Base-by-base conservation (phyloP, 345 rosid genomes). In the Gynandropsis gynandra region DNA sequence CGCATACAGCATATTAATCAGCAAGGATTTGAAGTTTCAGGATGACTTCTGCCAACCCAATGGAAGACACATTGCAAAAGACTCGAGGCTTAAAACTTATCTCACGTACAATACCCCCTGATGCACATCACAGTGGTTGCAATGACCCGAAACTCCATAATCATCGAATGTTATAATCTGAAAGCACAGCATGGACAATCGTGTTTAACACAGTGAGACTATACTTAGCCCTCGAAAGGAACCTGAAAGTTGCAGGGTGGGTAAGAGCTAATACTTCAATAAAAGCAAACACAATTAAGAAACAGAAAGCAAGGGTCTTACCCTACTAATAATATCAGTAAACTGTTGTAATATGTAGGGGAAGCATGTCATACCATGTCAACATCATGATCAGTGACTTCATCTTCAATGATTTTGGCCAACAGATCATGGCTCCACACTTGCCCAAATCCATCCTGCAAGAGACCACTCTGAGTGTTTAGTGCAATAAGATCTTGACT, bases 381-480 rank as follows among this genome's bases (percentile, higher is more conserved):
- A 31, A 84, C 80, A 52, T 57, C 69, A 62, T 55, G 55, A 42
- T 38, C 48, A 58, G 48, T 49, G 48, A 77, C 76, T 80, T 90
- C 87, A 55, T 80, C 87, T 58, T 70, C 67, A 38, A 87, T 73
- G 40, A 77, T 68, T 44, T 77, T 41, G 4, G 76, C 73, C 67
- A 87, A n/a, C 52, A 82, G 70, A 59, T 66, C 65, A 40, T 68
- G 82, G 68, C 78, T 74, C 98, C 89, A 87, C 31, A 54, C 59
- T 59, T 73, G 60, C 58, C 76, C 83, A 74, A 87, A 83, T n/a
- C 98, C 96, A 75, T 90, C 96, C 96, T 83, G 72, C 65, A 32
- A 64, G 46, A 69, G 45, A 52, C 10, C 32, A 16, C 37, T 14
- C 41, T 37, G 47, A 42, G 59, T 18, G 46, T 13, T n/a, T n/a